These are phyloP conservation scores for Aspergillus quadrilineatus DNA, from an alignment of 2,329 filamentous ascomycete genomes.

Conservation along the genomic window DNA sequence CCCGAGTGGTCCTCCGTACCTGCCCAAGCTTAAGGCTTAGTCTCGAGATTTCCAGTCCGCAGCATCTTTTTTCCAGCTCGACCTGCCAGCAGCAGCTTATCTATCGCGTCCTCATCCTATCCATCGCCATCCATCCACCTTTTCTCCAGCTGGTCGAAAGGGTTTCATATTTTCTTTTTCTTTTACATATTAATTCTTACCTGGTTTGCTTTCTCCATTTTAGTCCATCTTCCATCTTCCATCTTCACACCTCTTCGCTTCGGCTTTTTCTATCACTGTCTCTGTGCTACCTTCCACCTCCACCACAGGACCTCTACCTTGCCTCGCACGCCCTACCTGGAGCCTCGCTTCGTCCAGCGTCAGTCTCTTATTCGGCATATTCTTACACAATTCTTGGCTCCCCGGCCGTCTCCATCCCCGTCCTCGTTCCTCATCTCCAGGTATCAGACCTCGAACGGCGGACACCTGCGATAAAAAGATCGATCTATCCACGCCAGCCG, in stretches of 20 bases:
- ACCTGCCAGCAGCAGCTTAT: conserved; percentile 8
- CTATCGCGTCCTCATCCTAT: background rate
- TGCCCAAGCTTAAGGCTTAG: conserved; percentile 6
- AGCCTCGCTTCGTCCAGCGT: conserved; percentile 14
- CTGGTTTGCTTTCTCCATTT: conserved; percentile 20
- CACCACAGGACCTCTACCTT: conserved; percentile 8
- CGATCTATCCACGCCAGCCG: conserved; percentile 19
- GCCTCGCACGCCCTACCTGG: conserved; percentile 4
- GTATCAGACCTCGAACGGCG: conserved; percentile 4
- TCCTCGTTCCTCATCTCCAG: background rate
- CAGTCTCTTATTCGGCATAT: conserved; percentile 17
- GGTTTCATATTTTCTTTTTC: conserved; percentile 25
- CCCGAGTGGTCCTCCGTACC: background rate
- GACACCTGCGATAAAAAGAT: conserved; percentile 17
- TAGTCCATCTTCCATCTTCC: conserved; percentile 2
- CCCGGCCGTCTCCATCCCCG: conserved; percentile 3
- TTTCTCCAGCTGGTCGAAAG: conserved; percentile 12
- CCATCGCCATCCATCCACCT: conserved; percentile 19
- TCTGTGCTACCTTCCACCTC: conserved; percentile 18
- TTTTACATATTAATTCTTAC: conserved; percentile 19
- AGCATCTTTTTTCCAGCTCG: conserved; percentile 25
- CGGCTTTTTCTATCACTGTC: conserved; percentile 9
- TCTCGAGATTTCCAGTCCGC: conserved; percentile 13
- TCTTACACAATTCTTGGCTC: conserved; percentile 10
- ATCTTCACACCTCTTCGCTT: conserved; percentile 5